phyloP scores from a whole-genome alignment of 164 flowering plant species.

The Kalanchoe fedtschenkoi region DNA sequence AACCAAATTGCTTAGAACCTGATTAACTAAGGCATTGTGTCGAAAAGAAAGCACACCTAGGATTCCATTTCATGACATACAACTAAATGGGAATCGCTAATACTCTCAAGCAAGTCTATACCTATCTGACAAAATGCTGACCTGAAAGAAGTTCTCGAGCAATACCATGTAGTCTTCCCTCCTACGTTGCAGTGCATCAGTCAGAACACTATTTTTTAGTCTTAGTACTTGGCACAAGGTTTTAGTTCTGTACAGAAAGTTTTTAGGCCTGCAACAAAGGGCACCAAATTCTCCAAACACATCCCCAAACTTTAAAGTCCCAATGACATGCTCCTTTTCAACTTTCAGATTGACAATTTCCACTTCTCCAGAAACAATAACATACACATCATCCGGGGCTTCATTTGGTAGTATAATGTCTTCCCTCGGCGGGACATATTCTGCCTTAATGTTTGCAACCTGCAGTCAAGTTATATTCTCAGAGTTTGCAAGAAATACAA shows the following conservation, averaged over 20 bases:
- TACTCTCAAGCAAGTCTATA: background rate
- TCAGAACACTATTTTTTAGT: constrained; percentile 42
- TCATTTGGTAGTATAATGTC: constrained; percentile 83
- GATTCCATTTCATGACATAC: background rate
- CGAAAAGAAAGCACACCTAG: no score
- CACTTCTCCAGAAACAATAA: constrained; percentile 77
- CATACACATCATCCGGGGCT: constrained; percentile 68
- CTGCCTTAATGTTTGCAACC: constrained; percentile 87
- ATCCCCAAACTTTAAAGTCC: constrained; percentile 42
- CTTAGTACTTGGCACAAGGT: constrained; percentile 66
- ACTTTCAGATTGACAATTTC: constrained; percentile 44
- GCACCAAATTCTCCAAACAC: constrained; percentile 87
- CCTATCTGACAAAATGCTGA: constrained; percentile 5
- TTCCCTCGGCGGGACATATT: constrained; percentile 83
- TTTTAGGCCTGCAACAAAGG: constrained; percentile 63
- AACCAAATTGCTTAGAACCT: no score
- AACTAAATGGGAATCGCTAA: background rate
- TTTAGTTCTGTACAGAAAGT: constrained; percentile 60
- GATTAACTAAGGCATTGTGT: no score
- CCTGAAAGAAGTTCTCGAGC: constrained; percentile 72
- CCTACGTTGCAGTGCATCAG: constrained; percentile 57
- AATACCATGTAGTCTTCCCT: constrained; percentile 49
- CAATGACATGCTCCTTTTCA: constrained; percentile 46
- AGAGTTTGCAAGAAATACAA: no score
- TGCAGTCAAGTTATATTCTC: no score